These are phyloP conservation scores for Candida michaelii DNA, from an alignment of 805 yeast genomes.

Conservation along the genomic window DNA sequence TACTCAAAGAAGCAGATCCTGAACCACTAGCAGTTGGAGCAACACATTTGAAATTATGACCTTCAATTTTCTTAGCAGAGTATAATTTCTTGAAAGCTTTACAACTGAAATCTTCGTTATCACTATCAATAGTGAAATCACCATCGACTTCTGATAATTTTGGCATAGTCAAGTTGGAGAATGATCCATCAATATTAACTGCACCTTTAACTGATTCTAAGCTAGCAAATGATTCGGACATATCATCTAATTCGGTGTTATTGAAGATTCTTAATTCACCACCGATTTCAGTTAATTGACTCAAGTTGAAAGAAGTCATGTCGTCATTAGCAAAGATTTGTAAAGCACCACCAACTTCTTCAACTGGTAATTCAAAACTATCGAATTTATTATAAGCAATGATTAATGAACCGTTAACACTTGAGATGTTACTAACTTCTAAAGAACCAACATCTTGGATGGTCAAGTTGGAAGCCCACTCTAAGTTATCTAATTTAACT, in stretches of 20 bases:
- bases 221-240: conserved; percentile 27
- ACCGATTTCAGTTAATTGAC: conserved; percentile 33
- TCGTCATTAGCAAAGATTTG: conserved; percentile 45
- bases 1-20: conserved; percentile 18
- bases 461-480: conserved; percentile 45
- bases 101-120: conserved; percentile 40
- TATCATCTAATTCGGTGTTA: conserved; percentile 37
- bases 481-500: conserved; percentile 33
- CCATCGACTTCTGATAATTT: conserved; percentile 40
- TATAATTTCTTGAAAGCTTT: conserved; percentile 33
- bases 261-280: conserved; percentile 44
- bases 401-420: conserved; percentile 41
- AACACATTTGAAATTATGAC: conserved; percentile 45
- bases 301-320: conserved; percentile 29
- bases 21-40: conserved; percentile 27
- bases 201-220: conserved; percentile 42
- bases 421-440: conserved; percentile 30
- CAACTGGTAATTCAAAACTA: conserved; percentile 29
- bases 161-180: conserved; percentile 40
- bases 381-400: conserved; percentile 42
- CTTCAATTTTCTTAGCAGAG: conserved; percentile 33
- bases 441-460: conserved; percentile 40
- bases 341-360: conserved; percentile 38
- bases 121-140: conserved; percentile 37
- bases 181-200: conserved; percentile 35